Evolutionary conservation across 768 basidiomycete species (phyloP).

Genomic region (Xanthoconium stramineum): DNA sequence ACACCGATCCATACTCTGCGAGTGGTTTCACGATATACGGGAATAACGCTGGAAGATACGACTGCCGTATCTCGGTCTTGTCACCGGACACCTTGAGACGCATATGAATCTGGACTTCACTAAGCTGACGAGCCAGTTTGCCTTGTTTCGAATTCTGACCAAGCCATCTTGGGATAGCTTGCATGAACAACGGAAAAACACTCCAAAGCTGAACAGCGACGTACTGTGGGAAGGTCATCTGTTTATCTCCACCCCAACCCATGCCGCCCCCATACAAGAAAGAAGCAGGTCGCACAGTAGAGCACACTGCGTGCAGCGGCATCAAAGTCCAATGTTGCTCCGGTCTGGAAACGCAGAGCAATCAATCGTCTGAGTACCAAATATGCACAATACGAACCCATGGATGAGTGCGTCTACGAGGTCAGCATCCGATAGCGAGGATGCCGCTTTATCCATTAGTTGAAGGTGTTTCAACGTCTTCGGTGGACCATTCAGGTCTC

Average conservation of each 20-base stretch:
- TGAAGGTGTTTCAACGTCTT: constrained; percentile 68
- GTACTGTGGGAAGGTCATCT: constrained; percentile 82
- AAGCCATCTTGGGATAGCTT: constrained; percentile 67
- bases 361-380: neutral
- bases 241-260: constrained; percentile 63
- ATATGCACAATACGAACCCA: constrained; percentile 49
- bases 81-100: constrained; percentile 90
- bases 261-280: constrained; percentile 71
- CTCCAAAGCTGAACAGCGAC: constrained; percentile 25
- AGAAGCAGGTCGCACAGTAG: constrained; percentile 85
- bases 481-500: constrained; percentile 59
- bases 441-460: constrained; percentile 84
- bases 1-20: constrained; percentile 65
- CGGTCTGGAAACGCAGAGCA: constrained; percentile 45
- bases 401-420: constrained; percentile 92
- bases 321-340: constrained; percentile 97
- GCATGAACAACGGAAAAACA: neutral
- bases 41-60: constrained; percentile 87
- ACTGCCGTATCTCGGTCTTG: constrained; percentile 84
- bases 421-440: constrained; percentile 93
- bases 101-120: constrained; percentile 94
- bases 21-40: constrained; percentile 79
- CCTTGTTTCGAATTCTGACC: constrained; percentile 94
- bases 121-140: constrained; percentile 76
- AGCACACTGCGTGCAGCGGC: constrained; percentile 90